Conservation (phyloP, 176 grass and related monocot genomes). For the Areca catechu region DNA sequence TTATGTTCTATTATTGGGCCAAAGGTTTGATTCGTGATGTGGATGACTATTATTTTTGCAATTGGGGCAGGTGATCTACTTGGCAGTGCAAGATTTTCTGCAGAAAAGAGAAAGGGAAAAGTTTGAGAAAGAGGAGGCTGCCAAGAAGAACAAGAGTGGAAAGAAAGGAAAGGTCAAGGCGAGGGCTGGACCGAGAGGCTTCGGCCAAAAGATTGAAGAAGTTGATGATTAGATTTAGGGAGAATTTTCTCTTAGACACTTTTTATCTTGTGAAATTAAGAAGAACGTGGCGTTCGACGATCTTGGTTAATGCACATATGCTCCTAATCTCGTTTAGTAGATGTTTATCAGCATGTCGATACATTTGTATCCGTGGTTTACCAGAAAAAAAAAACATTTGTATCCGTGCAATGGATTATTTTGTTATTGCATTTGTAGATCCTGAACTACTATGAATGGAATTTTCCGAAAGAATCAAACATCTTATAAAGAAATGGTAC, state of each 20-base stretch:
- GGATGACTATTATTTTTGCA: not conserved
- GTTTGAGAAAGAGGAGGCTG: conserved; percentile 57
- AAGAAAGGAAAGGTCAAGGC: conserved; percentile 47
- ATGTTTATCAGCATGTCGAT: no score
- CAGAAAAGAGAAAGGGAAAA: conserved; percentile 76
- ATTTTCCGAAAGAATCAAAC: no score
- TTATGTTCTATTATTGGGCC: not conserved
- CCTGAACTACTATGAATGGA: no score
- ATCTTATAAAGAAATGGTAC: no score
- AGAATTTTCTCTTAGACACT: conserved; percentile 12
- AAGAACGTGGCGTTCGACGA: no score
- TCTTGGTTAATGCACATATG: no score
- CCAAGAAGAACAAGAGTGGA: conserved; percentile 41
- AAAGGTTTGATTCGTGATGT: not conserved
- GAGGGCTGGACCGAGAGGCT: conserved; percentile 21
- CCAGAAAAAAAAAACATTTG: no score
- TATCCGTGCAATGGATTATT: no score
- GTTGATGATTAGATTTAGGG: conserved; percentile 24
- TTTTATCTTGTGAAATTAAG: no score
- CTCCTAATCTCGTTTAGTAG: no score
- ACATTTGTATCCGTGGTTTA: no score
- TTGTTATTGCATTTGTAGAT: no score
- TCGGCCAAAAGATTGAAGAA: conserved; percentile 23
- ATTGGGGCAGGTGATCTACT: conserved; percentile 50
- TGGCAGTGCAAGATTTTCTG: conserved; percentile 54